Percentiles rank a stretch among this genome's conserved stretches.
Conservation (phyloP, 208 protist genomes). For the Vickermania spadyakhi region DNA sequence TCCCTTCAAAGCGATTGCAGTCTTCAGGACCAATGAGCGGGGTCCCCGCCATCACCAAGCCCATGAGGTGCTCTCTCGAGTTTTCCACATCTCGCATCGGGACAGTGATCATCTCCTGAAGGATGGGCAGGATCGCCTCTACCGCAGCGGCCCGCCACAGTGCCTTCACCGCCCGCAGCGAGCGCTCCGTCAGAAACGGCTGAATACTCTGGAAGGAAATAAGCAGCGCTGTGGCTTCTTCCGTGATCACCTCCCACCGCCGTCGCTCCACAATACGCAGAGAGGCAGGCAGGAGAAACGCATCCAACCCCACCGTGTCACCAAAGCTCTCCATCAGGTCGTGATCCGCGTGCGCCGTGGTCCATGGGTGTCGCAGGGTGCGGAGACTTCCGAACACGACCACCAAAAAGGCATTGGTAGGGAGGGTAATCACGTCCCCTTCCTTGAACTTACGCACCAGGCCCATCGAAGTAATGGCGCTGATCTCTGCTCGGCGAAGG, state of each 20-base stretch:
- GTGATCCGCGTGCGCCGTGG: conserved; percentile 30
- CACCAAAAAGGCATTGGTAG: conserved; percentile 58
- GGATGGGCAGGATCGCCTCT: conserved; percentile 46
- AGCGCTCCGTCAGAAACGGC: conserved; percentile 66
- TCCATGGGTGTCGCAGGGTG: conserved; percentile 51
- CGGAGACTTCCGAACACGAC: conserved; percentile 65
- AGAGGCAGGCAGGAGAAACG: conserved; percentile 38
- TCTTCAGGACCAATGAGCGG: conserved; percentile 66
- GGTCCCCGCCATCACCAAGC: conserved; percentile 45
- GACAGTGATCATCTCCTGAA: conserved; percentile 50
- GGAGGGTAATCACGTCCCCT: conserved; percentile 46
- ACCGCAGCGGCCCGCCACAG: conserved; percentile 66
- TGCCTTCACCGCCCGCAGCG: conserved; percentile 55
- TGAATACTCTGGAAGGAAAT: conserved; percentile 69
- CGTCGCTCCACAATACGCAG: conserved; percentile 32
- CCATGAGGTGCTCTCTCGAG: conserved; percentile 36
- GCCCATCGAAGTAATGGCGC: conserved; percentile 58
- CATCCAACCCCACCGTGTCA: conserved; percentile 54
- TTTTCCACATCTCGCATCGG: conserved; percentile 27
- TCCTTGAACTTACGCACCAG: conserved; percentile 45
- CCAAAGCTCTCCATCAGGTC: conserved; percentile 51
- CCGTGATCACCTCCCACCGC: conserved; percentile 50
- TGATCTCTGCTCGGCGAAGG: conserved; percentile 37
- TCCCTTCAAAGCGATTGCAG: conserved; percentile 41
- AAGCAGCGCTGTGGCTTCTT: conserved; percentile 51